Base-by-base conservation (phyloP, 2,329 filamentous ascomycete species). In the Coleophoma eucalyptorum region DNA sequence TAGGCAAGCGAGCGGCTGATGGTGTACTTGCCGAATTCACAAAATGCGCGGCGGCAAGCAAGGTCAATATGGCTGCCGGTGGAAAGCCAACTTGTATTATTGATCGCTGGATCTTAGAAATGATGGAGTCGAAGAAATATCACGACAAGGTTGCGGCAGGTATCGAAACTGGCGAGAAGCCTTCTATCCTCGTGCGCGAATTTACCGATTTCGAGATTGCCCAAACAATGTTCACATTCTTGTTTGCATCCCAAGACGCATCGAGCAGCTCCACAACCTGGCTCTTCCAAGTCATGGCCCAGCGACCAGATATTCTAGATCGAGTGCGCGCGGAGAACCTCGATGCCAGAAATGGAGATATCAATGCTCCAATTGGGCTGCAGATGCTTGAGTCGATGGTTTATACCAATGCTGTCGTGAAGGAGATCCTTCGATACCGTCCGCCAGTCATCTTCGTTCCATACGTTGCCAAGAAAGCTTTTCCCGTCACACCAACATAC, bases 51-150 rank as follows among this genome's bases (percentile, higher is more conserved):
- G 84, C 83, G 1, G 86, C 86, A 64, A 83, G 84, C 65, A 89
- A 87, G 65, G 78, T 81, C 16, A 79, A 83, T 57, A 88, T 92
- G 84, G 80, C 83, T 51, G 74, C 80, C 34, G 87, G 87, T 55
- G 86, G 83, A 34, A 71, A 81, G 58, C 76, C 87, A 15, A 81
- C 79, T 21, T 91, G 87, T 66, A 90, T 90, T 60, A 81, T 92
- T 64, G 88, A 92, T 65, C 83, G 83, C 37, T 92, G 89, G 89
- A 77, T 92, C 49, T 77, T 81, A 60, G 75, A 80, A 53, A 90
- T 91, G 83, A 79, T 87, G 62, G 83, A 88, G 50, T 90, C 85
- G 0, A 79, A 86, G 57, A 72, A 69, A 42, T 90, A 90, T 68
- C 77, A 78, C 37, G 77, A 86, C 55, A 78, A 77, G 50, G 63